These are phyloP conservation scores for Lanmaoa rubissima DNA, from an alignment of 768 basidiomycete species.

Conservation along the genomic window DNA sequence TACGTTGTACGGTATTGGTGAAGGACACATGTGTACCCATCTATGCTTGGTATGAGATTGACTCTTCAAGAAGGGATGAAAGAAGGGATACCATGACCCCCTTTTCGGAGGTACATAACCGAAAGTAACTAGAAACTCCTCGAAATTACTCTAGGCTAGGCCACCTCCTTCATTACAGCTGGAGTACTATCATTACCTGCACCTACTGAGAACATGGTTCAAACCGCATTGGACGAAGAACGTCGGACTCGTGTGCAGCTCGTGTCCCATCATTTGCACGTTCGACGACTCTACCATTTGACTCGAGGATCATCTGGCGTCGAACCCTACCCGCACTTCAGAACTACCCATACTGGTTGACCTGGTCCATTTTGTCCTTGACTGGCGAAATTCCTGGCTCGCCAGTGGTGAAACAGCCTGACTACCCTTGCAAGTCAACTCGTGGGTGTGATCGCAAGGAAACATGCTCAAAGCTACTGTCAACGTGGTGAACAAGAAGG, in stretches of 20 bases:
- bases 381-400: background rate
- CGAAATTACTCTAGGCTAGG: too few relatives aligned
- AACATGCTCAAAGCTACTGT: background rate
- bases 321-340: background rate
- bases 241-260: too few relatives aligned
- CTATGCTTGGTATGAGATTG: slow-evolving; percentile 6
- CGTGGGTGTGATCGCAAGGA: background rate
- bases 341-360: too few relatives aligned
- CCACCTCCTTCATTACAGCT: too few relatives aligned
- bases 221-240: too few relatives aligned
- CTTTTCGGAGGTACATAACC: background rate
- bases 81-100: background rate
- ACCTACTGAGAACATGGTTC: too few relatives aligned
- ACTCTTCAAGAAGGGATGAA: background rate
- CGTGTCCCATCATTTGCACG: background rate
- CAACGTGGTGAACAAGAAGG: background rate
- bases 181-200: too few relatives aligned
- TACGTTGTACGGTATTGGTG: slow-evolving; percentile 12
- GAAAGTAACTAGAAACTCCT: too few relatives aligned
- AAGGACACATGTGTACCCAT: slow-evolving; percentile 28
- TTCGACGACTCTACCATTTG: background rate
- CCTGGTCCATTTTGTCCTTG: too few relatives aligned
- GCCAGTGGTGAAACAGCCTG: background rate
- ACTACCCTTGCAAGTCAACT: background rate
- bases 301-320: too few relatives aligned